Conservation (phyloP, 805 yeast genomes). For the Middelhovenomyces tepae region DNA sequence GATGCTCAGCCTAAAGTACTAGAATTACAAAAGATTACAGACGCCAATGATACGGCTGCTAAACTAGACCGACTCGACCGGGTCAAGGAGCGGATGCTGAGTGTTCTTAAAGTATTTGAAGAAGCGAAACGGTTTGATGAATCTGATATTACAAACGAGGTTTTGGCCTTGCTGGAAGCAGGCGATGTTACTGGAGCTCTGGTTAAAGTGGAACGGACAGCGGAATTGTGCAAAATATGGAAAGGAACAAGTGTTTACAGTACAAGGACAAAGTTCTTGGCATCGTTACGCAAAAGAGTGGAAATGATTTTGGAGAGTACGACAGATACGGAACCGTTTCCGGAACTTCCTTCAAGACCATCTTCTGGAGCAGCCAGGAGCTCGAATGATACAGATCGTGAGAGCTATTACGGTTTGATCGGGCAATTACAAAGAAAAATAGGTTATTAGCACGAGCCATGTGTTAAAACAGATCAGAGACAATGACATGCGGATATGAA, state of each 20-base stretch:
- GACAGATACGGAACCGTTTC: slow-evolving; percentile 3
- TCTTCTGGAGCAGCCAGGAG: background rate
- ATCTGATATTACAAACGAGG: slow-evolving; percentile 23
- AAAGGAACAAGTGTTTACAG: slow-evolving; percentile 18
- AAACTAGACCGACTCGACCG: slow-evolving; percentile 18
- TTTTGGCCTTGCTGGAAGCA: slow-evolving; percentile 9
- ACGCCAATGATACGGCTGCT: slow-evolving; percentile 12
- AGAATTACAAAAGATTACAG: slow-evolving; percentile 5
- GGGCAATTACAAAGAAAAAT: slow-evolving; percentile 17
- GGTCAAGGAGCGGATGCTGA: slow-evolving; percentile 19
- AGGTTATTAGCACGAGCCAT: slow-evolving; percentile 9
- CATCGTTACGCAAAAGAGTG: slow-evolving; percentile 16
- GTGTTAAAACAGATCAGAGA: background rate
- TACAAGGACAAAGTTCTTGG: slow-evolving; percentile 15
- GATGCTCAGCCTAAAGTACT: slow-evolving; percentile 12
- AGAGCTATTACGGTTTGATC: slow-evolving; percentile 14
- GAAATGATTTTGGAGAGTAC: slow-evolving; percentile 11
- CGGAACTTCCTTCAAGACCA: slow-evolving; percentile 1
- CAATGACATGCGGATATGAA: background rate
- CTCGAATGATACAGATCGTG: slow-evolving; percentile 1
- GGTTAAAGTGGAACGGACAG: slow-evolving; percentile 10
- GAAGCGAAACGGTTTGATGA: slow-evolving; percentile 21
- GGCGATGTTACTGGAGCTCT: slow-evolving; percentile 15
- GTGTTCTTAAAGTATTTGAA: slow-evolving; percentile 20
- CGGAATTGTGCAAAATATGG: slow-evolving; percentile 18